phyloP scores from a whole-genome alignment of 2,329 filamentous ascomycete genomes.

The Ustilaginoidea virens region DNA sequence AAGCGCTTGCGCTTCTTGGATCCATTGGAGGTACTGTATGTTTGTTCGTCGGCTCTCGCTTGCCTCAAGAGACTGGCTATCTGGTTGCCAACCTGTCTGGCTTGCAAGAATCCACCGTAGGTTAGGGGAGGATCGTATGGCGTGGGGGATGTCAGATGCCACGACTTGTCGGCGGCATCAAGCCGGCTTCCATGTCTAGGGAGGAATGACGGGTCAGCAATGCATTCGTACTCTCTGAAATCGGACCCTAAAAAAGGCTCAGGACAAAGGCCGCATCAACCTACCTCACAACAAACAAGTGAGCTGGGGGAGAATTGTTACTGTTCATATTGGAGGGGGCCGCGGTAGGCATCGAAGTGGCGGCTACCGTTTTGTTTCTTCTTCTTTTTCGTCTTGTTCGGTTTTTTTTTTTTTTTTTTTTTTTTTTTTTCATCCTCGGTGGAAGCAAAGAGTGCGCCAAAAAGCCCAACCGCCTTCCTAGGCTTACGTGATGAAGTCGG shows the following conservation, averaged over 20 bases:
- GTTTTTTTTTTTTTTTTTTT: too few species aligned
- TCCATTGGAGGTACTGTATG: conserved; percentile 9
- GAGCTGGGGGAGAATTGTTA: conserved; percentile 17
- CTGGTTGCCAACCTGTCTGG: conserved; percentile 62
- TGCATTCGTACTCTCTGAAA: too few species aligned
- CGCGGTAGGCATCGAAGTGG: too few species aligned
- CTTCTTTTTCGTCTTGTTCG: too few species aligned
- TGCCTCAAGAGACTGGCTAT: conserved; percentile 60
- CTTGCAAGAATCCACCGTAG: conserved; percentile 86
- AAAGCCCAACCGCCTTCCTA: too few species aligned
- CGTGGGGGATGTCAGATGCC: conserved; percentile 83
- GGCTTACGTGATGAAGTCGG: too few species aligned
- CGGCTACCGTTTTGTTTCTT: too few species aligned
- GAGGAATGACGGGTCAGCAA: neutral
- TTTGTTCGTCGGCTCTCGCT: conserved; percentile 28
- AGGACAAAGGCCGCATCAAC: conserved; percentile 3
- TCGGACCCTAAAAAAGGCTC: neutral
- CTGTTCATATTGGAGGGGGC: too few species aligned
- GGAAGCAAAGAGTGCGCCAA: too few species aligned
- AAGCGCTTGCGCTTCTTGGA: conserved; percentile 40
- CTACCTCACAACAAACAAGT: conserved; percentile 28
- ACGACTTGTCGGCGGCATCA: conserved; percentile 86
- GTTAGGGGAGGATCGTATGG: conserved; percentile 93
- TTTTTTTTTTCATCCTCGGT: too few species aligned
- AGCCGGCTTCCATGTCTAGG: conserved; percentile 81